Conservation (phyloP, 352 stramenopile species). For the Globisporangium apiculatum region DNA sequence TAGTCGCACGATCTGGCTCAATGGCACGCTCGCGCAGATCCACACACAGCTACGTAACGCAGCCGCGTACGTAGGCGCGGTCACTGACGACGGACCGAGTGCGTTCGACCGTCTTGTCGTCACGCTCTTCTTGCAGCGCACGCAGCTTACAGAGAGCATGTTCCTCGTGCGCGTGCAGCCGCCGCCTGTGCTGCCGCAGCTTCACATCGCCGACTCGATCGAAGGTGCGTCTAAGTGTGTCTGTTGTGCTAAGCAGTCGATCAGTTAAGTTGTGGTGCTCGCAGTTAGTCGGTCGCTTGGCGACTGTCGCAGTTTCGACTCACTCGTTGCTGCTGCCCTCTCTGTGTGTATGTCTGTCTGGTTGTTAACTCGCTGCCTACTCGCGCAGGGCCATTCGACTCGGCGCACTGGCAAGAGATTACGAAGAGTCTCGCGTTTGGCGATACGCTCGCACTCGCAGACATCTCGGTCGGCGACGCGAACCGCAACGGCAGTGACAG, state of each 20-base stretch:
- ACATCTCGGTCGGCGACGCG: constrained; percentile 10
- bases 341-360: background rate
- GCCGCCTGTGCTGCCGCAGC: constrained; percentile 6
- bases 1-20: constrained; percentile 14
- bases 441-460: constrained; percentile 4
- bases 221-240: constrained; percentile 12
- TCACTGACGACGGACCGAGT: background rate
- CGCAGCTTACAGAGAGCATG: constrained; percentile 2
- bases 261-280: background rate
- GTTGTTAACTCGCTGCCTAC: background rate
- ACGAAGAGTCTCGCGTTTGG: constrained; percentile 9
- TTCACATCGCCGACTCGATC: constrained; percentile 15
- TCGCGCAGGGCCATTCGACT: constrained; percentile 10
- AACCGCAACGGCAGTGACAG: constrained; percentile 1
- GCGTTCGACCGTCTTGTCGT: constrained; percentile 9
- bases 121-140: constrained; percentile 2
- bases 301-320: background rate
- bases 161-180: constrained; percentile 4
- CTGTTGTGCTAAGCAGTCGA: background rate
- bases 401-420: constrained; percentile 14
- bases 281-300: too few relatives aligned
- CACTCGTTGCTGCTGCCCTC: background rate
- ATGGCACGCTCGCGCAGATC: constrained; percentile 16
- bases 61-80: background rate
- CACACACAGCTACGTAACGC: constrained; percentile 8